These are phyloP conservation scores for Blastosporella zonata DNA, from an alignment of 1,284 basidiomycete genomes.

Conservation along the genomic window DNA sequence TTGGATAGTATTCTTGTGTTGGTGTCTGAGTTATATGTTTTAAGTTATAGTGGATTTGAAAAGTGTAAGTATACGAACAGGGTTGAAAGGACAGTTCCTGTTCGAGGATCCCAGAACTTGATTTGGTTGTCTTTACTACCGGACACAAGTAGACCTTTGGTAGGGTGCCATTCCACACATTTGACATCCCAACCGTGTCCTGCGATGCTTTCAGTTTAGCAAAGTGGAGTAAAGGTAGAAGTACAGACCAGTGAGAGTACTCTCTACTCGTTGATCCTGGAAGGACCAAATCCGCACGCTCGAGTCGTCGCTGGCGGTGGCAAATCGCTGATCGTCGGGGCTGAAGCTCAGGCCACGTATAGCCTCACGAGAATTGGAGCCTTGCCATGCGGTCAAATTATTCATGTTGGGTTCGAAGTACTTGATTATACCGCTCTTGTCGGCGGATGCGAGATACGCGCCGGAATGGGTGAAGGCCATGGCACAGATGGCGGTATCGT, in stretches of 20 bases:
- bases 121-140: conserved; percentile 98
- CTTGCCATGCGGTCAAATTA: conserved; percentile 92
- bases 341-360: conserved; percentile 90
- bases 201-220: conserved; percentile 24
- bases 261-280: conserved; percentile 86
- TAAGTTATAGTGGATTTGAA: neutral
- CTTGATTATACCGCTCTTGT: conserved; percentile 94
- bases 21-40: conserved; percentile 56
- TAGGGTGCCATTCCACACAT: conserved; percentile 98
- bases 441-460: conserved; percentile 86
- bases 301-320: conserved; percentile 93
- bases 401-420: conserved; percentile 99
- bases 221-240: neutral
- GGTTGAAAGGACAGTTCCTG: conserved; percentile 83
- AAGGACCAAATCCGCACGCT: conserved; percentile 95
- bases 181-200: conserved; percentile 99
- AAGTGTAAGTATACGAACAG: conserved; percentile 49
- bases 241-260: conserved; percentile 71
- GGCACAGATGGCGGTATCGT: conserved; percentile 91
- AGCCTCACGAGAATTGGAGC: conserved; percentile 76
- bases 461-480: conserved; percentile 92
- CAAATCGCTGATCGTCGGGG: conserved; percentile 90
- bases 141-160: conserved; percentile 90
- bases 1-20: conserved; percentile 97
- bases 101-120: conserved; percentile 98